Percentiles rank a stretch among this genome's conserved stretches.
Conservation (phyloP, 2,329 filamentous ascomycete genomes). For the Graphilbum ipis-grandicollis region DNA sequence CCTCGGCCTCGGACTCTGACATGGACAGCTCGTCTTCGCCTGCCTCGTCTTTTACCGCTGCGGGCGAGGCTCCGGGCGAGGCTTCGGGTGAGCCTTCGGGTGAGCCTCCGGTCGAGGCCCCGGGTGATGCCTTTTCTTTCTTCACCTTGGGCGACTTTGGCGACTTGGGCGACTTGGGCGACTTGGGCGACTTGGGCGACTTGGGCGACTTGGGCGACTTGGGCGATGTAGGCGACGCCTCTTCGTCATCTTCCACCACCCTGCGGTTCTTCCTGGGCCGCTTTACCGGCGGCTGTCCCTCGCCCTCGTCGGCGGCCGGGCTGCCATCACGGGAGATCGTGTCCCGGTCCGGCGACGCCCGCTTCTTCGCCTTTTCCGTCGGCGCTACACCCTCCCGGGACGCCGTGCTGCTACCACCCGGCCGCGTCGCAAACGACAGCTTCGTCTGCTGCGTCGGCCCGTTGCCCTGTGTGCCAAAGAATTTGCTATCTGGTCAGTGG, state of each 20-base stretch:
- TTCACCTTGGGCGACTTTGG: constrained; percentile 14
- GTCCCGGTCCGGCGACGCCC: constrained; percentile 2
- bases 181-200: neutral
- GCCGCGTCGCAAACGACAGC: constrained; percentile 49
- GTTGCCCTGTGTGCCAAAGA: constrained; percentile 55
- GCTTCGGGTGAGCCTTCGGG: too few species aligned
- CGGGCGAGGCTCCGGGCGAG: too few species aligned
- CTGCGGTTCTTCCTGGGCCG: constrained; percentile 28
- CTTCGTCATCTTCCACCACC: constrained; percentile 35
- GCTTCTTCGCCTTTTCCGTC: constrained; percentile 13
- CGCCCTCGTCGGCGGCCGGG: constrained; percentile 27
- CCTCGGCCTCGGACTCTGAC: constrained; percentile 25
- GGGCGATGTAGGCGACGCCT: constrained; percentile 11
- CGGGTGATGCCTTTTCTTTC: too few species aligned
- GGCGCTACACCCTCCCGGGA: constrained; percentile 21
- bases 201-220: neutral
- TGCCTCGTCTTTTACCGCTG: constrained; percentile 27
- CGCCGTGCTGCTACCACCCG: constrained; percentile 6
- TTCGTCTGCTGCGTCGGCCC: constrained; percentile 56
- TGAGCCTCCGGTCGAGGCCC: too few species aligned
- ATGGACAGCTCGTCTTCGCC: constrained; percentile 41
- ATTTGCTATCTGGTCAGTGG: constrained; percentile 46
- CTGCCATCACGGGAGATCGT: constrained; percentile 8
- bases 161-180: neutral
- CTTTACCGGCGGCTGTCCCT: constrained; percentile 45